These are phyloP conservation scores for Desmodesmus armatus DNA, from an alignment of 139 green algal genomes.

Conservation along the genomic window DNA sequence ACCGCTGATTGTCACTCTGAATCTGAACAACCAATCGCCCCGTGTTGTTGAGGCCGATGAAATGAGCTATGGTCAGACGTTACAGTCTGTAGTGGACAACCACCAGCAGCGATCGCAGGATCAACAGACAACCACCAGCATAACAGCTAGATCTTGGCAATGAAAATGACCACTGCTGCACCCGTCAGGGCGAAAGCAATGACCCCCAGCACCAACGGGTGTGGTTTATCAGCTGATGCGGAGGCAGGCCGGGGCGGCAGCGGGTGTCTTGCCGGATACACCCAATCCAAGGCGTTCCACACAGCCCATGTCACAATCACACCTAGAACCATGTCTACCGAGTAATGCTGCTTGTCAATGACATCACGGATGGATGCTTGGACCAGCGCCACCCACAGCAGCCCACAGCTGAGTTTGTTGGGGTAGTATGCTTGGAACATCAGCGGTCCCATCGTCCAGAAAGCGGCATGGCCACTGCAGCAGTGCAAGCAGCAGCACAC, in stretches of 20 bases:
- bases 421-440: constrained; percentile 74
- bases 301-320: constrained; percentile 78
- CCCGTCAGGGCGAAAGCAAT: constrained; percentile 45
- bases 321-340: constrained; percentile 87
- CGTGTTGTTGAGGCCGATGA: no score
- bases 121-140: not conserved
- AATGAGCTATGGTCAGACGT: no score
- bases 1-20: no score
- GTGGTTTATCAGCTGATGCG: constrained; percentile 43
- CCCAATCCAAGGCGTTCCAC: constrained; percentile 71
- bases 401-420: not conserved
- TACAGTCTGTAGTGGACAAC: no score
- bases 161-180: constrained; percentile 60
- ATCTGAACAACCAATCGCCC: no score
- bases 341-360: constrained; percentile 74
- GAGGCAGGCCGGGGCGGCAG: constrained; percentile 35
- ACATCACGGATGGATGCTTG: constrained; percentile 67
- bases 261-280: constrained; percentile 59
- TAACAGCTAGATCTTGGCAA: constrained; percentile 59
- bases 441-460: constrained; percentile 74
- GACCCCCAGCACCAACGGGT: constrained; percentile 49
- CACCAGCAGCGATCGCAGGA: no score
- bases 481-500: not conserved
- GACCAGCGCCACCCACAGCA: constrained; percentile 68
- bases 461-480: constrained; percentile 70